A percentile compares a stretch with the other conserved stretches of the same genome.
These are phyloP conservation scores for Aspergillus nomiae DNA, from an alignment of 2,329 filamentous ascomycete species.

Conservation along the genomic window DNA sequence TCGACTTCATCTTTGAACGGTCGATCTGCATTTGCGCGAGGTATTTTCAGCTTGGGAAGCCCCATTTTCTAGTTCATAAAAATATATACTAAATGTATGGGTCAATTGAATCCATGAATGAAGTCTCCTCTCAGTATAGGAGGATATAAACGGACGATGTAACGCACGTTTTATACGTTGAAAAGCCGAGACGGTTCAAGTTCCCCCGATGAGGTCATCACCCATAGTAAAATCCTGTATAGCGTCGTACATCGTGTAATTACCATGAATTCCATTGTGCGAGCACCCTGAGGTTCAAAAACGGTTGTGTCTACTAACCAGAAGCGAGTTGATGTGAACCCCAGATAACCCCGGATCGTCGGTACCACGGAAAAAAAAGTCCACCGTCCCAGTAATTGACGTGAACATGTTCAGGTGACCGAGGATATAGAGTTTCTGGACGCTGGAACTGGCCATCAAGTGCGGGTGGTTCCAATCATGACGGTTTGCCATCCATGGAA, in stretches of 20 bases:
- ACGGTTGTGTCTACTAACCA: neutral
- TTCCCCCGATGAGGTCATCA: neutral
- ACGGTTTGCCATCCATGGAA: neutral
- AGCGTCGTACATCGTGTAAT: neutral
- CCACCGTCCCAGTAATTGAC: no score
- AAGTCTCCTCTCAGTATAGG: neutral
- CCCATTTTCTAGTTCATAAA: neutral
- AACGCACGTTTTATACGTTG: neutral
- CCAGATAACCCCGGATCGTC: neutral
- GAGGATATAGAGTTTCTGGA: neutral
- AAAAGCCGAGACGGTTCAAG: neutral
- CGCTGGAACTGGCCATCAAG: neutral
- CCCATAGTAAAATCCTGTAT: neutral
- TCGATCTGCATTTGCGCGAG: neutral
- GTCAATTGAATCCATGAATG: neutral
- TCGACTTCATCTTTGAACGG: neutral
- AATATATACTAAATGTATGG: neutral
- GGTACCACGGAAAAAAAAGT: neutral
- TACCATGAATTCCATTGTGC: neutral
- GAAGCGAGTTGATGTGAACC: neutral
- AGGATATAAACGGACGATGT: neutral
- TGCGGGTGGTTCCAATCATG: neutral
- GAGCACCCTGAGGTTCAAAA: neutral
- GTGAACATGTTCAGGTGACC: neutral
- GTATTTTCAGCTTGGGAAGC: conserved; percentile 1